phyloP scores from a whole-genome alignment of 306 rosid species.

The Lathyrus tuberosus region DNA sequence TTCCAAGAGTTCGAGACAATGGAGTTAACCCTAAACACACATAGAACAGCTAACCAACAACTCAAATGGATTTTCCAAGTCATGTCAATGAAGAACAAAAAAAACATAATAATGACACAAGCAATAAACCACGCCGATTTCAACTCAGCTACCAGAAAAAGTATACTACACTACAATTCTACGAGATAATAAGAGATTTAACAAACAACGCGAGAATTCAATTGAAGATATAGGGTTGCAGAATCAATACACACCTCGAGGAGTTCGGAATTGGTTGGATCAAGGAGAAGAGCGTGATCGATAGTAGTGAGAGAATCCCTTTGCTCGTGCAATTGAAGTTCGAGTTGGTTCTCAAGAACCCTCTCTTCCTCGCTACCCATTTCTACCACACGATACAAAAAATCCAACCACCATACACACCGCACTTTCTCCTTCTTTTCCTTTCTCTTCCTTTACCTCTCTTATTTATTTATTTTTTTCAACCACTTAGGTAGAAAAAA shows the following conservation, averaged over 20 bases:
- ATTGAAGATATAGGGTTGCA: slow-evolving; percentile 17
- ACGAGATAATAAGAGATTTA: background rate
- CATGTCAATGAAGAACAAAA: background rate
- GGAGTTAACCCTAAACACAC: background rate
- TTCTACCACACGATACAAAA: background rate
- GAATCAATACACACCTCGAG: slow-evolving; percentile 44
- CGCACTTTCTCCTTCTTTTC: background rate
- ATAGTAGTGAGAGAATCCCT: slow-evolving; percentile 73
- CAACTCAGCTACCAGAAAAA: background rate
- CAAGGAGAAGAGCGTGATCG: slow-evolving; percentile 66
- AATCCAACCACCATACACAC: background rate
- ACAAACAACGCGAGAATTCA: background rate
- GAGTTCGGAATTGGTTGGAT: slow-evolving; percentile 74
- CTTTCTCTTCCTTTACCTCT: slow-evolving; percentile 26
- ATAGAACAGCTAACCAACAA: background rate
- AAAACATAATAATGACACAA: background rate
- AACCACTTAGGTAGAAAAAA: too few relatives aligned
- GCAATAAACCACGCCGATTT: background rate
- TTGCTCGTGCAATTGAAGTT: slow-evolving; percentile 86
- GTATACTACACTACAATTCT: background rate
- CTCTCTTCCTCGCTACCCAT: slow-evolving; percentile 93
- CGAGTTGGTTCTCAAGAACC: slow-evolving; percentile 80
- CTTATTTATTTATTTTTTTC: too few relatives aligned
- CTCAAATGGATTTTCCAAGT: background rate
- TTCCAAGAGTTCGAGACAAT: too few relatives aligned